Percentiles rank a stretch among this genome's conserved stretches.
phyloP scores from a whole-genome alignment of 345 rosid species.

The Raphanus raphanistrum region DNA sequence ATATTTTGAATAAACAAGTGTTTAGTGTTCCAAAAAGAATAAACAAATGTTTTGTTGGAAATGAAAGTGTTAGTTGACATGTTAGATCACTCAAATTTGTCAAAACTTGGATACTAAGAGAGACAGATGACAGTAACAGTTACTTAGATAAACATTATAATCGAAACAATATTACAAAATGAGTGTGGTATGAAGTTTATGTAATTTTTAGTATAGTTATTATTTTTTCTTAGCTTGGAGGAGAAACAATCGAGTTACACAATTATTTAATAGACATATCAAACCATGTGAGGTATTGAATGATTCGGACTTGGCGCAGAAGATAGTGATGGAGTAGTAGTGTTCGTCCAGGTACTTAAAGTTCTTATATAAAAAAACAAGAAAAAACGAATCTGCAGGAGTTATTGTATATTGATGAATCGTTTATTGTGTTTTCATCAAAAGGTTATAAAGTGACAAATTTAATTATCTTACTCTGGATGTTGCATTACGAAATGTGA shows the following conservation, averaged over 20 bases:
- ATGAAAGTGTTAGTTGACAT: constrained; percentile 30
- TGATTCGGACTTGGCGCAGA: constrained; percentile 3
- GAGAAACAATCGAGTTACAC: constrained; percentile 15
- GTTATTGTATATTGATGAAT: neutral
- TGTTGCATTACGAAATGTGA: neutral
- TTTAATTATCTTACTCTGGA: neutral
- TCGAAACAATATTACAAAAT: neutral
- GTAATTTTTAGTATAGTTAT: constrained; percentile 1
- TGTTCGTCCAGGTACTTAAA: neutral
- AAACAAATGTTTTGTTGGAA: constrained; percentile 9
- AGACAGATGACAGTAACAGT: constrained; percentile 13
- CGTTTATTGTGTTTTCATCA: neutral
- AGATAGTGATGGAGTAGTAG: neutral
- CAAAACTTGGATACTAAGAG: constrained; percentile 24
- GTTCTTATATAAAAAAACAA: neutral
- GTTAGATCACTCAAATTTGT: constrained; percentile 19
- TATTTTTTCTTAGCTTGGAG: constrained; percentile 27
- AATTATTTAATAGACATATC: constrained; percentile 16
- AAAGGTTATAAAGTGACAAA: neutral
- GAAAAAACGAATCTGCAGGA: neutral
- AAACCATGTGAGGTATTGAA: constrained; percentile 24
- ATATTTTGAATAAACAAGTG: neutral
- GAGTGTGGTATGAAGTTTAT: constrained; percentile 1
- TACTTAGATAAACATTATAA: neutral
- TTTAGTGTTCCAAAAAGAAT: neutral